Percentiles rank a stretch among this genome's conserved stretches.
phyloP scores from a whole-genome alignment of 2,329 filamentous ascomycete species.

The Phaeomoniella chlamydospora region DNA sequence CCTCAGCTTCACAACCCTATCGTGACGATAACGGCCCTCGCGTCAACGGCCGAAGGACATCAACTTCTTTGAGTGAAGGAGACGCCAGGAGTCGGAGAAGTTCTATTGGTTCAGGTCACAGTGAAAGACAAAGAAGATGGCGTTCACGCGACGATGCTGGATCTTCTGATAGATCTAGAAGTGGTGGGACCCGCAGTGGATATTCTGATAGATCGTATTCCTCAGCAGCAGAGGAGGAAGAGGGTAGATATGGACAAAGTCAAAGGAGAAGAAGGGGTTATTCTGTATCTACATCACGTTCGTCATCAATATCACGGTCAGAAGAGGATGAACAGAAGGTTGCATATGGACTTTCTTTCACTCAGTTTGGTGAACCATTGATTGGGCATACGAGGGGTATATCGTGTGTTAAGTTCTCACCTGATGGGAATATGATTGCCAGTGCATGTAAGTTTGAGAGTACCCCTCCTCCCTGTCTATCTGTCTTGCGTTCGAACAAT shows the following conservation, averaged over 20 bases:
- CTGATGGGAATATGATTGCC: constrained; percentile 78
- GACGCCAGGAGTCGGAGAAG: background rate
- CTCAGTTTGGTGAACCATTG: background rate
- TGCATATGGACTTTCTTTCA: background rate
- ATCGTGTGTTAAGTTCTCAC: constrained; percentile 78
- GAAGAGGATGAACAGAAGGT: too few species aligned
- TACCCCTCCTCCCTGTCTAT: background rate
- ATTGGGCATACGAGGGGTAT: constrained; percentile 43
- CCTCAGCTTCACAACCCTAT: too few species aligned
- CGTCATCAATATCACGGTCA: too few species aligned
- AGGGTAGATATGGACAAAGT: too few species aligned
- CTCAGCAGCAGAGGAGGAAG: too few species aligned
- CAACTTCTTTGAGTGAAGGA: background rate
- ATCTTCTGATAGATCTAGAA: too few species aligned
- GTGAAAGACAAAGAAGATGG: background rate
- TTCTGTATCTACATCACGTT: background rate
- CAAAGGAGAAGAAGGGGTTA: too few species aligned
- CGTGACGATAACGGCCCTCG: too few species aligned
- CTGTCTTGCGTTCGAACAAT: constrained; percentile 4
- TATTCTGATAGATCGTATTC: too few species aligned
- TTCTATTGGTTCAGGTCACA: background rate
- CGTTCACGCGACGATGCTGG: background rate
- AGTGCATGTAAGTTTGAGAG: constrained; percentile 47
- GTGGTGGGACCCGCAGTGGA: too few species aligned
- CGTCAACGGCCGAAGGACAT: background rate